Percentiles rank a stretch among this genome's conserved stretches.
These are phyloP conservation scores for Aspergillus piperis DNA, from an alignment of 2,329 filamentous ascomycete genomes.

Conservation along the genomic window DNA sequence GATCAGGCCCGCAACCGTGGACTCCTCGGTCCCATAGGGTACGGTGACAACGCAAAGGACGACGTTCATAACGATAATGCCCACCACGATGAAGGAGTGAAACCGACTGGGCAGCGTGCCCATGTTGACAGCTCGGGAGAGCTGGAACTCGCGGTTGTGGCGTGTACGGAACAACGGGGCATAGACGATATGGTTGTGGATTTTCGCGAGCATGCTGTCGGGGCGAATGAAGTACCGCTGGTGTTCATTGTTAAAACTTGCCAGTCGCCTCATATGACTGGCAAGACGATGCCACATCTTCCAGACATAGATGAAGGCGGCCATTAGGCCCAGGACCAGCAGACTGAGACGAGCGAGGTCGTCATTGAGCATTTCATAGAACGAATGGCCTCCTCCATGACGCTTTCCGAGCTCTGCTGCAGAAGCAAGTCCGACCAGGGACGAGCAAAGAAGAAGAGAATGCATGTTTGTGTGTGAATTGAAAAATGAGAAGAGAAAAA, in stretches of 20 bases:
- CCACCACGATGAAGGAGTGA: constrained; percentile 44
- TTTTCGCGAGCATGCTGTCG: constrained; percentile 57
- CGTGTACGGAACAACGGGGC: constrained; percentile 47
- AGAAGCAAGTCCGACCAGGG: constrained; percentile 32
- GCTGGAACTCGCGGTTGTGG: constrained; percentile 49
- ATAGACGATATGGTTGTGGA: constrained; percentile 68
- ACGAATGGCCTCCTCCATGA: constrained; percentile 15
- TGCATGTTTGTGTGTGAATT: constrained; percentile 21
- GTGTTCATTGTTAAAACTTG: constrained; percentile 74
- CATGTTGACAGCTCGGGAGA: constrained; percentile 47
- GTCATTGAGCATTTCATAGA: constrained; percentile 49
- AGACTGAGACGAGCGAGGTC: constrained; percentile 63
- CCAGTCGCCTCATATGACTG: constrained; percentile 70
- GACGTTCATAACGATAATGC: constrained; percentile 46
- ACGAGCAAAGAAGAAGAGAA: constrained; percentile 24
- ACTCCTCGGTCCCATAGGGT: constrained; percentile 39
- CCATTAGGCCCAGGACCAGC: constrained; percentile 64
- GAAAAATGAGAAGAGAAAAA: neutral
- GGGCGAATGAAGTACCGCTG: constrained; percentile 76
- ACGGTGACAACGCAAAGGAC: constrained; percentile 54
- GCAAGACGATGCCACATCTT: constrained; percentile 62
- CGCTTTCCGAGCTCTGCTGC: constrained; percentile 33
- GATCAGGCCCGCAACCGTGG: constrained; percentile 40
- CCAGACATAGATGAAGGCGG: constrained; percentile 66
- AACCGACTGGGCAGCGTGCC: constrained; percentile 51